Conservation (phyloP, 108 stramenopile genomes). For the Nitzschia sp. region DNA sequence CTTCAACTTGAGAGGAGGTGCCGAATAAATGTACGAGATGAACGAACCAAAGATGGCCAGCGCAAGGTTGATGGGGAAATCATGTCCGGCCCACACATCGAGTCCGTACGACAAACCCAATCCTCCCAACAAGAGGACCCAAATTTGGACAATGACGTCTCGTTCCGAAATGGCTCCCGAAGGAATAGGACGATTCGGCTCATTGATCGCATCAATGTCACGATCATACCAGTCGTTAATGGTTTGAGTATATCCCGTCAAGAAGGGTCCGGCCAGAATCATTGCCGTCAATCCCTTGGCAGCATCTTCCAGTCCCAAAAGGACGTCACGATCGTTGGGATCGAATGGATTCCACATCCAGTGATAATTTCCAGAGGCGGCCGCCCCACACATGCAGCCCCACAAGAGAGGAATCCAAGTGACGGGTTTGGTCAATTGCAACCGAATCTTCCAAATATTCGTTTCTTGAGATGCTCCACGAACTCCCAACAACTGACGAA, state of each 20-base stretch:
- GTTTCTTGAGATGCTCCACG: slow-evolving; percentile 70
- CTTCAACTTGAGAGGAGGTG: slow-evolving; percentile 94
- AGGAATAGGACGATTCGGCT: slow-evolving; percentile 96
- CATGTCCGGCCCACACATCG: slow-evolving; percentile 93
- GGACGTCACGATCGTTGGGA: slow-evolving; percentile 76
- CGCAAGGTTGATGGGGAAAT: slow-evolving; percentile 78
- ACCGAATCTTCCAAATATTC: slow-evolving; percentile 90
- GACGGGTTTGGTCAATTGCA: slow-evolving; percentile 89
- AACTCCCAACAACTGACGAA: slow-evolving; percentile 85
- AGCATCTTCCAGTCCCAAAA: slow-evolving; percentile 81
- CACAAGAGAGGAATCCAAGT: slow-evolving; percentile 95
- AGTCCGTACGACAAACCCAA: slow-evolving; percentile 88
- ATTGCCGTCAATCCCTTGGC: slow-evolving; percentile 87
- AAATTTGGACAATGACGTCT: slow-evolving; percentile 92
- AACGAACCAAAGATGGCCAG: slow-evolving; percentile 88
- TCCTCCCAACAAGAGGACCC: slow-evolving; percentile 89
- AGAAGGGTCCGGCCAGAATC: slow-evolving; percentile 92
- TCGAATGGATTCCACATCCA: slow-evolving; percentile 98
- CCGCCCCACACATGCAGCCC: slow-evolving; percentile 93
- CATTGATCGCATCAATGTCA: slow-evolving; percentile 98
- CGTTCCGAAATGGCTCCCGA: slow-evolving; percentile 88
- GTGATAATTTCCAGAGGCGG: slow-evolving; percentile 94
- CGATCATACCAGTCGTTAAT: slow-evolving; percentile 99
- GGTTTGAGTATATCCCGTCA: slow-evolving; percentile 97
- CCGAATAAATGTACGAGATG: slow-evolving; percentile 97